Percentiles rank a stretch among this genome's conserved stretches.
These are phyloP conservation scores for Waitea zeae DNA, from an alignment of 1,284 basidiomycete species.

Conservation along the genomic window DNA sequence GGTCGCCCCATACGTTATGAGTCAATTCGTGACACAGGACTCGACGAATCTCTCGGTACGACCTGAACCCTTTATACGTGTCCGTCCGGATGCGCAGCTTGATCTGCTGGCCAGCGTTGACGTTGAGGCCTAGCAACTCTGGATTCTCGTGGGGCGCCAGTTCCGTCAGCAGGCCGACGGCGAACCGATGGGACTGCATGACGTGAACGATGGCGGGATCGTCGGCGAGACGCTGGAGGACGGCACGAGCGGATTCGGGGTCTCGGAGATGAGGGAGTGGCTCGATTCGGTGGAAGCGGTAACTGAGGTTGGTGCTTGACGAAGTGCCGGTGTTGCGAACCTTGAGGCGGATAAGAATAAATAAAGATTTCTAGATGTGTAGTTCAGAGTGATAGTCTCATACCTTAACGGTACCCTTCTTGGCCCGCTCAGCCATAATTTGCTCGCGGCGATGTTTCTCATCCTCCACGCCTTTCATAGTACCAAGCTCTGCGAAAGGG, in stretches of 20 bases:
- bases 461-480: conserved; percentile 33
- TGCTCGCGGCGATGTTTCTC: conserved; percentile 35
- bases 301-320: conserved; percentile 19
- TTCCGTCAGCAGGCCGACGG: conserved; percentile 51
- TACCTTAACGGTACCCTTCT: conserved; percentile 42
- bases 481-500: conserved; percentile 37
- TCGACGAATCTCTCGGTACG: conserved; percentile 43
- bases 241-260: conserved; percentile 30
- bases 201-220: conserved; percentile 53
- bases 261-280: conserved; percentile 47
- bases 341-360: conserved; percentile 16
- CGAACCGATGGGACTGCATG: conserved; percentile 49
- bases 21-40: conserved; percentile 64
- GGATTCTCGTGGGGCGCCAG: conserved; percentile 63
- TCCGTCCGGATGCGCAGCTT: conserved; percentile 54
- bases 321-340: conserved; percentile 35
- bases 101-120: conserved; percentile 42
- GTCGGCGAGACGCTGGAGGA: conserved; percentile 39
- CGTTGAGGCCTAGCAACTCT: conserved; percentile 52
- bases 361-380: neutral
- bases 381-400: conserved; percentile 7
- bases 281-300: conserved; percentile 44
- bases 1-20: conserved; percentile 57
- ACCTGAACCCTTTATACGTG: conserved; percentile 49
- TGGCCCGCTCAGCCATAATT: conserved; percentile 38